Evolutionary conservation across 768 basidiomycete genomes (phyloP), one percentile per base, ranked within the genome.

Genomic region (Leccinum barrowsii): DNA sequence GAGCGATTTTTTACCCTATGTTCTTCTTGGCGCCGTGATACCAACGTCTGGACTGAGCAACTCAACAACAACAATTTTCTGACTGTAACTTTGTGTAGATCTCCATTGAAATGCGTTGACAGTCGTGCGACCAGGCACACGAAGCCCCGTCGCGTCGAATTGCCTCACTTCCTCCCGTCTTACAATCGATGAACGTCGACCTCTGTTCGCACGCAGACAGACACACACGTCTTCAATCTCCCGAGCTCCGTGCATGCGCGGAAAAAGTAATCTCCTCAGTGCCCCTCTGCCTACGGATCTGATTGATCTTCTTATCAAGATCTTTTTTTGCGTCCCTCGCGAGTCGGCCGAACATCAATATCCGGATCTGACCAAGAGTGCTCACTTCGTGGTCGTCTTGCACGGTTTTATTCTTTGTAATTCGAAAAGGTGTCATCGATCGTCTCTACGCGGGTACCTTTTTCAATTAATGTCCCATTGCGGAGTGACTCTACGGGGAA

Each of bases 31-130:
- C 21, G n/a, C 2, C 15, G 19, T 2, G 54, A 17, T 5, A 8
- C 12, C 15, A 47, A 28, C 17, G 11, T 22, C 8, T 30, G 26
- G 13, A 28, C 12, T 55, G 6, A 7, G 12, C n/a, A 40, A 34
- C 32, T 34, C 5, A 21, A 55, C 40, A 11, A 28, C 15, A 17
- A 15, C 35, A 13, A 15, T 11, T 4, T 5, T 11, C 42, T 19
- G 19, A 22, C 19, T 32, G 11, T 12, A 55, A 44, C 40, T 22
- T 37, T 22, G 1, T 32, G 13, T 17, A 50, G 21, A 19, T 44
- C 13, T n/a, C 24, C 24, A 37, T 47, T 55, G 48, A 37, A 61
- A 21, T 48, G 42, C 59, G 35, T 37, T 37, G 44, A 56, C 26
- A 12, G 40, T 15, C 40, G n/a, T 32, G 50, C 8, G 22, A 48